Conservation (phyloP, 2,329 filamentous ascomycete genomes). For the Dichotomopilus funicola region DNA sequence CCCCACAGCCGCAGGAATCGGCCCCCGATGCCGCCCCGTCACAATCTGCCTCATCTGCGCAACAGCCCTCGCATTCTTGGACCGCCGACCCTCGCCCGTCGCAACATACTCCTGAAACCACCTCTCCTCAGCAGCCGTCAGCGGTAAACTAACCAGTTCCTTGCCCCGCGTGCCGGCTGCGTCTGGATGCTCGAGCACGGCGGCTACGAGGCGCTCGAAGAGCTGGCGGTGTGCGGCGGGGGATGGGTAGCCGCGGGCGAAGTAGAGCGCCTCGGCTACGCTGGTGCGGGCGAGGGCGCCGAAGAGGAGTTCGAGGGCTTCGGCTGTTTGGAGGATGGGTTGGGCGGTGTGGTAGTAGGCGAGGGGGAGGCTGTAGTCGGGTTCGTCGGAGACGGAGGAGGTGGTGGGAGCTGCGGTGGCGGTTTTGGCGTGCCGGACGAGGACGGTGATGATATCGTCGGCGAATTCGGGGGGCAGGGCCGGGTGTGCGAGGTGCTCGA, state of each 20-base stretch:
- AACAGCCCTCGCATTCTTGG: conserved; percentile 35
- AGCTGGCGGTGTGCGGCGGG: conserved; percentile 51
- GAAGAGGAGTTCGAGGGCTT: conserved; percentile 61
- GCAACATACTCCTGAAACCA: conserved; percentile 69
- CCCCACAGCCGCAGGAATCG: conserved; percentile 3
- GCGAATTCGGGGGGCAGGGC: conserved; percentile 72
- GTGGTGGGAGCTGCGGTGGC: no score
- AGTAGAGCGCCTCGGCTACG: conserved; percentile 67
- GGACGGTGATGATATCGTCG: conserved; percentile 68
- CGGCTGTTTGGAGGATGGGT: conserved; percentile 60
- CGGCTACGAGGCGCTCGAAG: conserved; percentile 59
- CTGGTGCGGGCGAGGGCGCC: conserved; percentile 60
- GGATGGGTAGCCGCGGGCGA: conserved; percentile 59
- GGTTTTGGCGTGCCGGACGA: conserved; percentile 55
- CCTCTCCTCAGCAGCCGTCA: conserved; percentile 62
- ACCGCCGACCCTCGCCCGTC: conserved; percentile 55
- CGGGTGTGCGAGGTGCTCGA: conserved; percentile 73
- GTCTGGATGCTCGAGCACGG: conserved; percentile 42
- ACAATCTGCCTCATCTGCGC: conserved; percentile 23
- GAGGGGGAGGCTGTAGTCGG: conserved; percentile 60
- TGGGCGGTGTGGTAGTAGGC: conserved; percentile 74
- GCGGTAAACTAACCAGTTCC: conserved; percentile 66
- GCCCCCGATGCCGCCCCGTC: conserved; percentile 17
- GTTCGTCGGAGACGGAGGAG: conserved; percentile 11
- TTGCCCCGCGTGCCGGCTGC: conserved; percentile 49